These are phyloP conservation scores for Kitagawia praeruptora DNA, from an alignment of 129 eudicot genomes.

Conservation along the genomic window DNA sequence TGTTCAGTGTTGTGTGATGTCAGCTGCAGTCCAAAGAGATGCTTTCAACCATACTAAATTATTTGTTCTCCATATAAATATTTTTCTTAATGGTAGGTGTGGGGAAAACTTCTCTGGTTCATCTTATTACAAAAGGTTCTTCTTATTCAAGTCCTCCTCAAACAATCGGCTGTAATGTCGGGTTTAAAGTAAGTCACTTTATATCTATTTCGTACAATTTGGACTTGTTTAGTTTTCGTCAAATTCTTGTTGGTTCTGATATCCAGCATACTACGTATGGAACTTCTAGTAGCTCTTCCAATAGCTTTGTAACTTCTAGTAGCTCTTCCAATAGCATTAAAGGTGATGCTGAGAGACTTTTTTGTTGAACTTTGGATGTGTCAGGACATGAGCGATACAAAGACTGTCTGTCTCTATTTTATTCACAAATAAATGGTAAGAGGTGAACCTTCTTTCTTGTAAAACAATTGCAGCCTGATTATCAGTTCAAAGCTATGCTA, in stretches of 20 bases:
- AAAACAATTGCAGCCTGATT: background rate
- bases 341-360: constrained; percentile 75
- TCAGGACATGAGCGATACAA: constrained; percentile 93
- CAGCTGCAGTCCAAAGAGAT: background rate
- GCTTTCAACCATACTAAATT: background rate
- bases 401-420: constrained; percentile 91
- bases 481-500: background rate
- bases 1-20: background rate
- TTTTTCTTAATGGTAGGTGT: constrained; percentile 44
- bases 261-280: constrained; percentile 76
- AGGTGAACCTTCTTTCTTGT: background rate
- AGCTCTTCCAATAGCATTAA: constrained; percentile 37
- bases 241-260: constrained; percentile 12
- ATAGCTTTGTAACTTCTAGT: no score
- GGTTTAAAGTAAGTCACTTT: constrained; percentile 49
- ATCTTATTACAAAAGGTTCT: constrained; percentile 76
- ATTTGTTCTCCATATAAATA: background rate
- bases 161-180: constrained; percentile 81
- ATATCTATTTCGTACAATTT: background rate
- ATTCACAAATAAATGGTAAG: constrained; percentile 92
- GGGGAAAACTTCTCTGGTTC: constrained; percentile 93
- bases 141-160: constrained; percentile 59
- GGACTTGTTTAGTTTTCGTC: background rate
- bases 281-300: constrained; percentile 56
- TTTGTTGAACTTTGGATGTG: constrained; percentile 92